Conservation (phyloP, 805 yeast genomes). For the Myxozyma neglecta region DNA sequence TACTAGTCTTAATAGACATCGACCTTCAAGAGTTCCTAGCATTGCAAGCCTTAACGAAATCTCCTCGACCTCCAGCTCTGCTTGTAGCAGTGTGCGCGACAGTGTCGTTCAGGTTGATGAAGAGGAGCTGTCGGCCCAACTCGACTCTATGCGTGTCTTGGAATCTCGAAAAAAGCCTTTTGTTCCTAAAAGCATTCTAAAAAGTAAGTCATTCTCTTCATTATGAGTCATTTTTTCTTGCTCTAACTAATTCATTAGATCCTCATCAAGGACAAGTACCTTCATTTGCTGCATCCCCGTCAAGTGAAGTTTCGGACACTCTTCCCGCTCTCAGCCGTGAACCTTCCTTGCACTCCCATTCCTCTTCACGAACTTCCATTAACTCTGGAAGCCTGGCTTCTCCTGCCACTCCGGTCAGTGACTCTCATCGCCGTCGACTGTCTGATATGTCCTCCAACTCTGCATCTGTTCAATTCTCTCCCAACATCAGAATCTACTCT, state of each 20-base stretch:
- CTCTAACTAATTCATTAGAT: background rate
- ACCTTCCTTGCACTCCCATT: conserved; percentile 10
- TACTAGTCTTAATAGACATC: background rate
- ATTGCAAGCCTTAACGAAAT: conserved; percentile 2
- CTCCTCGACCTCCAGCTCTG: background rate
- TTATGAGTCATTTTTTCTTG: background rate
- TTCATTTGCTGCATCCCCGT: background rate
- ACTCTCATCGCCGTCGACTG: background rate
- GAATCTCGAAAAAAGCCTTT: conserved; percentile 8
- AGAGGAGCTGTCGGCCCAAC: background rate
- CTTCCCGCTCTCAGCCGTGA: conserved; percentile 18
- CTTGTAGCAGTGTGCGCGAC: background rate
- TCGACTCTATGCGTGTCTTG: background rate
- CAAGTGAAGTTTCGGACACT: background rate
- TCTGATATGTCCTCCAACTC: conserved; percentile 8
- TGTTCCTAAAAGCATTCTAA: conserved; percentile 20
- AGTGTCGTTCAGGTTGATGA: background rate
- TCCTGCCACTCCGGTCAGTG: background rate
- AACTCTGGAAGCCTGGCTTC: background rate
- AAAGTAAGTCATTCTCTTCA: conserved; percentile 11
- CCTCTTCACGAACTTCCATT: conserved; percentile 18
- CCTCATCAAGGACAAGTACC: conserved; percentile 3
- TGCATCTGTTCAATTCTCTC: conserved; percentile 61
- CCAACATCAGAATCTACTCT: conserved; percentile 78
- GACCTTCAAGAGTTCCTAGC: conserved; percentile 2